A percentile compares a stretch with the other conserved stretches of the same genome.
Evolutionary conservation across 495 filamentous ascomycete species (phyloP).

Genomic region (Penicillium daleae): DNA sequence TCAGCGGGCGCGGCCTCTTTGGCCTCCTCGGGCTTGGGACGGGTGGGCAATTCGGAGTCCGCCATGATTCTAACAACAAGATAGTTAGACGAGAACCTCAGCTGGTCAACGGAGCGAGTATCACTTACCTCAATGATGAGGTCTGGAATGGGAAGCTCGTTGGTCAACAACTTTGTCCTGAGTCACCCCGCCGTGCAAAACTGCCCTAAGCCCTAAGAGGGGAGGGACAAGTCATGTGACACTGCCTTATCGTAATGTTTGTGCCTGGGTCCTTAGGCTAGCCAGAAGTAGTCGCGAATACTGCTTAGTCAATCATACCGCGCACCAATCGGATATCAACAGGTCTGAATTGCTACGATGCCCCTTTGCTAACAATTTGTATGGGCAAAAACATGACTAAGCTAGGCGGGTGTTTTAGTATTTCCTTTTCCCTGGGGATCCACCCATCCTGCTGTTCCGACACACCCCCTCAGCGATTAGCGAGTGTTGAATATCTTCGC

Average conservation of each 20-base stretch:
- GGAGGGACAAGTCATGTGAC: slow-evolving; percentile 39
- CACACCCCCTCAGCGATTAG: too few relatives aligned
- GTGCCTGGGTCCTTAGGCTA: slow-evolving; percentile 10
- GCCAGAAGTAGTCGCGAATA: background rate
- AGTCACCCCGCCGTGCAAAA: slow-evolving; percentile 41
- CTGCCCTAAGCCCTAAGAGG: slow-evolving; percentile 53
- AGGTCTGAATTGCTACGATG: too few relatives aligned
- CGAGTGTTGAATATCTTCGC: too few relatives aligned
- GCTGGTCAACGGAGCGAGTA: background rate
- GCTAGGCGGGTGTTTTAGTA: too few relatives aligned
- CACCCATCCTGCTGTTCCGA: too few relatives aligned
- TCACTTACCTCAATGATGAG: slow-evolving; percentile 25
- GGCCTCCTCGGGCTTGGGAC: slow-evolving; percentile 52
- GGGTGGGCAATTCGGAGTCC: slow-evolving; percentile 52
- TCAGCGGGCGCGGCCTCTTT: slow-evolving; percentile 39
- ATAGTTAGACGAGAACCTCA: slow-evolving; percentile 9
- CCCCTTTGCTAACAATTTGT: too few relatives aligned
- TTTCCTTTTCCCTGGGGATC: too few relatives aligned
- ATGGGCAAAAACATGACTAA: too few relatives aligned
- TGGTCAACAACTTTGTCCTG: slow-evolving; percentile 27
- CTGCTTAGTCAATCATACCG: too few relatives aligned
- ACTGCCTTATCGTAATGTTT: background rate
- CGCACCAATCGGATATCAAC: too few relatives aligned
- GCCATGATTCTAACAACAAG: slow-evolving; percentile 41
- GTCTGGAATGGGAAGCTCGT: slow-evolving; percentile 21